These are phyloP conservation scores for Takashimella tepidaria DNA, from an alignment of 1,284 basidiomycete species.

Conservation along the genomic window DNA sequence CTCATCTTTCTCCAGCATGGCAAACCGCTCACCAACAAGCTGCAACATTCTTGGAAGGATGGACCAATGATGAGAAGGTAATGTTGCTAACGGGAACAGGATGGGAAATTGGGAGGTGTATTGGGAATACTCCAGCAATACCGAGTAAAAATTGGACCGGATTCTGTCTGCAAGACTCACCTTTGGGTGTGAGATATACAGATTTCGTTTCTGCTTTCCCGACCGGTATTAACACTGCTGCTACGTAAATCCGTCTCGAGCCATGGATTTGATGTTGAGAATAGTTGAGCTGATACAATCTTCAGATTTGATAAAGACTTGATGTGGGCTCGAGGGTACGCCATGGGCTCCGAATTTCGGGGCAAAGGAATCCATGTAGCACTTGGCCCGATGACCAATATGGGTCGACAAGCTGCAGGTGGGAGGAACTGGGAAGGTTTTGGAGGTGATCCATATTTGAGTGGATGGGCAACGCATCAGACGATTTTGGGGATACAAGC, in stretches of 20 bases:
- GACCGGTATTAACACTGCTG: slow-evolving; percentile 64
- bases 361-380: slow-evolving; percentile 72
- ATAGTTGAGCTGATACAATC: neutral
- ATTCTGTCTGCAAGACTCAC: slow-evolving; percentile 57
- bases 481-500: slow-evolving; percentile 68
- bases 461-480: slow-evolving; percentile 62
- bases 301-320: slow-evolving; percentile 60
- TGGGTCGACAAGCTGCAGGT: slow-evolving; percentile 57
- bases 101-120: slow-evolving; percentile 52
- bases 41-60: slow-evolving; percentile 36
- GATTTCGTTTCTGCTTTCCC: slow-evolving; percentile 65
- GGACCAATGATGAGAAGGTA: slow-evolving; percentile 51
- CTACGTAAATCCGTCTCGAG: slow-evolving; percentile 58
- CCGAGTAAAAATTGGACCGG: slow-evolving; percentile 61
- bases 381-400: slow-evolving; percentile 51
- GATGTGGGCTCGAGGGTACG: slow-evolving; percentile 65
- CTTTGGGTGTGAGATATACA: slow-evolving; percentile 58
- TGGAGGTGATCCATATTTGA: slow-evolving; percentile 60
- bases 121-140: slow-evolving; percentile 63
- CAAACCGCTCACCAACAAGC: slow-evolving; percentile 39
- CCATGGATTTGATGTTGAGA: too few relatives aligned
- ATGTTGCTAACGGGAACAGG: slow-evolving; percentile 49
- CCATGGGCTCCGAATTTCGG: slow-evolving; percentile 69
- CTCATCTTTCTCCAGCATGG: slow-evolving; percentile 21
- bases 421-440: slow-evolving; percentile 84